These are phyloP conservation scores for Phaseolus lunatus DNA, from an alignment of 306 rosid genomes.

Conservation along the genomic window DNA sequence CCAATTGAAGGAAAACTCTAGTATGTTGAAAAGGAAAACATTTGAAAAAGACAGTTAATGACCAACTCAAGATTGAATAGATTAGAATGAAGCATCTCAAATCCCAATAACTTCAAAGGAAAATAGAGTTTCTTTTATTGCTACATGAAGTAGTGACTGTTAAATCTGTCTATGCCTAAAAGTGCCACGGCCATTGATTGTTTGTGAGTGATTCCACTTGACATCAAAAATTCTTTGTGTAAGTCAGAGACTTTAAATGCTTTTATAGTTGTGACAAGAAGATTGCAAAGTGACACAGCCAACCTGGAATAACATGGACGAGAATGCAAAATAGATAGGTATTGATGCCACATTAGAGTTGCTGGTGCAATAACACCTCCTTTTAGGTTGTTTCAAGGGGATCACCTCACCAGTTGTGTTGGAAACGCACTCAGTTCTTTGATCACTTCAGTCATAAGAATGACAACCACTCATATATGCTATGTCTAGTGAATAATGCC, in stretches of 20 bases:
- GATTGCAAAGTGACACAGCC: background rate
- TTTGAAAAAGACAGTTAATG: background rate
- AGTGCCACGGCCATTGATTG: background rate
- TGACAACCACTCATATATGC: constrained; percentile 7
- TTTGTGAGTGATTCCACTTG: background rate
- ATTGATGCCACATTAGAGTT: background rate
- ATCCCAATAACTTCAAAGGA: constrained; percentile 31
- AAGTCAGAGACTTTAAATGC: background rate
- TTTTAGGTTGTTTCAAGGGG: background rate
- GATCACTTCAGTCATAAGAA: constrained; percentile 1
- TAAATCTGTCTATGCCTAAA: background rate
- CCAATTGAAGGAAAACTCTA: constrained; percentile 15
- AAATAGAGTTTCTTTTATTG: background rate
- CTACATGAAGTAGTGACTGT: background rate
- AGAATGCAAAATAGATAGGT: background rate
- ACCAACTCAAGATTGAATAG: background rate
- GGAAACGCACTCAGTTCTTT: constrained; percentile 25
- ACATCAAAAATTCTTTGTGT: background rate
- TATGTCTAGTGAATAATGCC: constrained; percentile 3
- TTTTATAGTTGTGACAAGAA: background rate
- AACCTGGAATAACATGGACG: background rate
- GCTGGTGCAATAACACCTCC: background rate
- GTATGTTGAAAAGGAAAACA: constrained; percentile 9
- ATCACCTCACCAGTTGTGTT: background rate
- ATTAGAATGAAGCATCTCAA: constrained; percentile 27